phyloP scores from a whole-genome alignment of 2,329 filamentous ascomycete species.

The Bipolaris victoriae region DNA sequence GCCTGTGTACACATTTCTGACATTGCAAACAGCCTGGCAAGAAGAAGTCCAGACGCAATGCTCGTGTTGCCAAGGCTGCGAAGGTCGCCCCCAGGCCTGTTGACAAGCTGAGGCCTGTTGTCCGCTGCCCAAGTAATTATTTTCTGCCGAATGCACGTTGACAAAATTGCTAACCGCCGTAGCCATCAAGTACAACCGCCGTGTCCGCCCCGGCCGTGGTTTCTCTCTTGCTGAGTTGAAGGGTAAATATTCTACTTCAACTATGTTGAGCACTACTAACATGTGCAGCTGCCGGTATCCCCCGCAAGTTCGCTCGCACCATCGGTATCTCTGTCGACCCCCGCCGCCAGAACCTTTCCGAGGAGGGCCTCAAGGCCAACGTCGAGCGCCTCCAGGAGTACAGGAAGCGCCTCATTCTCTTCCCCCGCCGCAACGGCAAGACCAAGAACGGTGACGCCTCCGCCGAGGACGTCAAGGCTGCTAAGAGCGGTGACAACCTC shows the following conservation, averaged over 20 bases:
- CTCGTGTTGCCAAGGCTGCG: constrained; percentile 92
- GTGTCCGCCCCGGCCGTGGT: constrained; percentile 92
- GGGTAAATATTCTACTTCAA: constrained; percentile 62
- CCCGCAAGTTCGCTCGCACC: constrained; percentile 91
- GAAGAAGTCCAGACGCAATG: constrained; percentile 90
- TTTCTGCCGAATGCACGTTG: background rate
- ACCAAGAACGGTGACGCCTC: constrained; percentile 90
- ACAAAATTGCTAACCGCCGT: background rate
- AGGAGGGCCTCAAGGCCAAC: constrained; percentile 93
- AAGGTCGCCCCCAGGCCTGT: constrained; percentile 94
- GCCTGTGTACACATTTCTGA: constrained; percentile 53
- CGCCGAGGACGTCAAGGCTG: constrained; percentile 80
- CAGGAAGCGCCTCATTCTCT: constrained; percentile 94
- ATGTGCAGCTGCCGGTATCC: constrained; percentile 85
- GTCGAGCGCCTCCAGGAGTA: constrained; percentile 98
- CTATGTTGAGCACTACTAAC: constrained; percentile 21
- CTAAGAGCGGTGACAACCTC: constrained; percentile 61
- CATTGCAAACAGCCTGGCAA: constrained; percentile 75
- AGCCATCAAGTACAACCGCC: constrained; percentile 75
- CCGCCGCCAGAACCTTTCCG: constrained; percentile 94
- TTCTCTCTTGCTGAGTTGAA: constrained; percentile 98
- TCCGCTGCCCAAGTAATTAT: constrained; percentile 75
- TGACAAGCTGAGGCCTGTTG: constrained; percentile 94
- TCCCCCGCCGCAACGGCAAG: constrained; percentile 91
- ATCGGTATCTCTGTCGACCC: constrained; percentile 97